Evolutionary conservation across 2,329 filamentous ascomycete genomes (phyloP).

Genomic region (Stagonosporopsis chrysanthemi): DNA sequence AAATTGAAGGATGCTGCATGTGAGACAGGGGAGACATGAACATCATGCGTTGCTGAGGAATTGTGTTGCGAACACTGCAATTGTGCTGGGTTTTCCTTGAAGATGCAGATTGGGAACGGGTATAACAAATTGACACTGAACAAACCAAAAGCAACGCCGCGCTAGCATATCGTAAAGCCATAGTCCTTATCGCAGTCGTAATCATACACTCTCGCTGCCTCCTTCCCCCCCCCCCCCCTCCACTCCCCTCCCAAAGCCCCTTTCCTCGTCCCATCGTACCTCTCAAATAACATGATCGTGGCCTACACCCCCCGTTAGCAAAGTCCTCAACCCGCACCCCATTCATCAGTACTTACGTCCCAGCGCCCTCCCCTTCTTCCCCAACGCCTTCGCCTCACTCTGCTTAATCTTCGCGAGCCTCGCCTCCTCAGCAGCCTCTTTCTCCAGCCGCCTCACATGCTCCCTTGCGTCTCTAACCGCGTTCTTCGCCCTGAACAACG

Average conservation of each 20-base stretch:
- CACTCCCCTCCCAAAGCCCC: no score
- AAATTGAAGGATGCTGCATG: no score
- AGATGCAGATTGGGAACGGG: neutral
- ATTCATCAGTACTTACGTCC: slow-evolving; percentile 62
- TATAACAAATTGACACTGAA: neutral
- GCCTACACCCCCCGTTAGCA: neutral
- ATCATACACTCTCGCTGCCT: neutral
- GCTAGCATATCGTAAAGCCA: neutral
- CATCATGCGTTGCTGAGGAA: no score
- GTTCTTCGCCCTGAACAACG: slow-evolving; percentile 64
- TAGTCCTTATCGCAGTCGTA: no score
- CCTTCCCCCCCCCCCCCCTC: neutral
- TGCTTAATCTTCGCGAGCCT: slow-evolving; percentile 73
- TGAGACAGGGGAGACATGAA: no score
- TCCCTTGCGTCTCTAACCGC: slow-evolving; percentile 70
- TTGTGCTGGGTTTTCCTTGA: no score
- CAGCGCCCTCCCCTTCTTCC: slow-evolving; percentile 73
- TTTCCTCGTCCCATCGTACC: neutral
- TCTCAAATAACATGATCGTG: slow-evolving; percentile 21
- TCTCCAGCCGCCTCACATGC: slow-evolving; percentile 68
- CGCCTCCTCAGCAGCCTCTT: slow-evolving; percentile 63
- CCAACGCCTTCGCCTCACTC: slow-evolving; percentile 68
- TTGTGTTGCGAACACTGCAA: neutral
- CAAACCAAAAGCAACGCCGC: neutral
- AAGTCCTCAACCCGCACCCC: neutral